Base-by-base conservation (phyloP, 257 asterid genomes). In the Leonotis leonurus region DNA sequence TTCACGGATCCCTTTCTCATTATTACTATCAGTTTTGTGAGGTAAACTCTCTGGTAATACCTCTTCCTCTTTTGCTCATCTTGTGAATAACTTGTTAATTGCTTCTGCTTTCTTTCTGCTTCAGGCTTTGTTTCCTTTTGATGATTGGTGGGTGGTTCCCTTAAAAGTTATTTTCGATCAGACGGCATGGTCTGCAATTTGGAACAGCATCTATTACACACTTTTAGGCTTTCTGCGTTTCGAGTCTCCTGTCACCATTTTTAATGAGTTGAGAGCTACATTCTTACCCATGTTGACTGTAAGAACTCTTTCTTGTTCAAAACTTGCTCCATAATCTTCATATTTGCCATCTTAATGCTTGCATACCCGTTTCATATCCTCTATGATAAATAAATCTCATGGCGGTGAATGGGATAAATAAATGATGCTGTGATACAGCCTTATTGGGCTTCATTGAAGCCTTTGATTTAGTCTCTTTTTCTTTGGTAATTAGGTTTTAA, bases 121-220 rank as follows among this genome's bases (percentile, higher is more conserved):
- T 46, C 80, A 89, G 97, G 91, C 87, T 62, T 80, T 89, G 48
- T 84, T 89, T 69, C 97, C 97, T 53, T 83, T 73, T 48, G 67
- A 89, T 5, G 94, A 79, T 67, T 89, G 97, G 97, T 89, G 97
- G 94, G 95, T 89, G 64, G 94, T 89, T 76, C 95, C 97, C n/a
- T 88, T 65, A 5, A 89, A 89, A 75, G 97, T 89, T 33, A 74
- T 70, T 7, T 82, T 86, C 55, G 97, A 89, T 75, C 97, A 86
- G 72, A 86, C 97, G 27, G 70, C 73, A 22, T 86, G 97, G 97
- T 60, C 97, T 50, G 95, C 85, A 8, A 21, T 83, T 68, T 89
- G 97, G 97, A 89, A 87, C 77, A 87, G 92, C 85, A 84, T 89
- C 53, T 89, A 89, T 67, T 89, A 12, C 35, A 70, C 77, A 5